Evolutionary conservation across 805 yeast species (phyloP), one percentile per base, ranked within the genome.

Genomic region (Hanseniaspora thailandica): DNA sequence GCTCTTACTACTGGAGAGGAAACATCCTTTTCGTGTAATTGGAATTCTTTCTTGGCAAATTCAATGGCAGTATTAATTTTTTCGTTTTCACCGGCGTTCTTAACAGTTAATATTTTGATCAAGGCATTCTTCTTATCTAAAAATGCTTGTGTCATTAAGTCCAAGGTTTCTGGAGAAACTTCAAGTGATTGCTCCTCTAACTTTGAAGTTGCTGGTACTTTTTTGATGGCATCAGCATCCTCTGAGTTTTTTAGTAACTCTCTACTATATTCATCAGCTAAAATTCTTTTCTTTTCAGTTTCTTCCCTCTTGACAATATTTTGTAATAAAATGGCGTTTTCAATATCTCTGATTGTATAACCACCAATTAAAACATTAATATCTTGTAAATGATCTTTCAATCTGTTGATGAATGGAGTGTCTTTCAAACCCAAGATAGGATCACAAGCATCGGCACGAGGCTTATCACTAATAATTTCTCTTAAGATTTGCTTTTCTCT

Each of bases 1-100:
- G 97, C 96, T 68, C 89, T 97, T 25, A 89, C 96, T 69, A 90
- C 97, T 52, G 95, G 80, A 1, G 96, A 86, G 2, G 95, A 97
- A 0, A 96, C 86, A 66, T 93, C 97, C 52, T 95, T 96, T 45
- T 81, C 87, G 58, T 76, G 74, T 62, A 95, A 75, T 60, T 79
- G 81, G 67, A 90, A 89, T 69, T 90, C 97, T 60, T 76, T 69
- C 48, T 79, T 74, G 1, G 97, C 96, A 45, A 83, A 66, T 45
- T 69, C 69, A 2, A 78, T 71, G 28, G 86, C 84, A 59, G 77
- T 65, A 58, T 78, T 77, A 61, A 75, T 71, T 55, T 73, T 71
- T 57, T 85, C 88, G 19, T 68, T 64, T 49, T 75, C 74, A 58
- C 75, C 74, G 25, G 93, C 75, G 67, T 89, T 89, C 66, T 76